Percentiles rank a stretch among this genome's conserved stretches.
Conservation (phyloP, 148 eudicot species). For the Heliosperma pusillum region DNA sequence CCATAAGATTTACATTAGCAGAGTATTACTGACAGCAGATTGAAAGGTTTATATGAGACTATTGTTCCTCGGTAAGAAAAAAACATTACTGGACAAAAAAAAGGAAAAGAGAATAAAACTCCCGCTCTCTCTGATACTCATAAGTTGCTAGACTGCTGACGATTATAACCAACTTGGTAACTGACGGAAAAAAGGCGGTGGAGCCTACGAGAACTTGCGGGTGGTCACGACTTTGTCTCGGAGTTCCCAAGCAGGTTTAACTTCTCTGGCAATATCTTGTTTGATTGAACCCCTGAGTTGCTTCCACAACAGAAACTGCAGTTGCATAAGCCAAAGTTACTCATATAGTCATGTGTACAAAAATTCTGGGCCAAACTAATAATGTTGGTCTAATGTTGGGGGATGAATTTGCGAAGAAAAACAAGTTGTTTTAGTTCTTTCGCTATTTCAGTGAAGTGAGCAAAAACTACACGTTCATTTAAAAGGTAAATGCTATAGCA, state of each 20-base stretch:
- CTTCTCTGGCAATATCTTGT: constrained; percentile 50
- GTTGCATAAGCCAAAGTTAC: constrained; percentile 9
- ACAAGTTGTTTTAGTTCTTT: neutral
- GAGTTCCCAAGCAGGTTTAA: constrained; percentile 53
- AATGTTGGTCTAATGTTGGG: neutral
- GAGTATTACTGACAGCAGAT: constrained; percentile 1
- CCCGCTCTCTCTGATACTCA: constrained; percentile 13
- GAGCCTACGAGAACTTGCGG: constrained; percentile 19
- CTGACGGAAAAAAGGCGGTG: constrained; percentile 2
- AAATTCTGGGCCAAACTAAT: neutral
- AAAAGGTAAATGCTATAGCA: no score
- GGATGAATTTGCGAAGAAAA: neutral
- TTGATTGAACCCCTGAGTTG: constrained; percentile 42
- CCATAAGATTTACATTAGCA: constrained; percentile 23
- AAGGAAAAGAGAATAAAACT: constrained; percentile 2
- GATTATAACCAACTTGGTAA: constrained; percentile 20
- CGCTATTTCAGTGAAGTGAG: neutral
- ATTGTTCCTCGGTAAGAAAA: neutral
- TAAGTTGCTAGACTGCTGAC: constrained; percentile 20
- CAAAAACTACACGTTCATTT: neutral
- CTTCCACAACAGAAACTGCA: constrained; percentile 65
- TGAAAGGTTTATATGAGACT: neutral
- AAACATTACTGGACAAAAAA: no score
- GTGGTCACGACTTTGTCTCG: constrained; percentile 18
- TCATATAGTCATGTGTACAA: neutral